Conservation (phyloP, 2,329 filamentous ascomycete species). For the Sordariomycetes sp. region DNA sequence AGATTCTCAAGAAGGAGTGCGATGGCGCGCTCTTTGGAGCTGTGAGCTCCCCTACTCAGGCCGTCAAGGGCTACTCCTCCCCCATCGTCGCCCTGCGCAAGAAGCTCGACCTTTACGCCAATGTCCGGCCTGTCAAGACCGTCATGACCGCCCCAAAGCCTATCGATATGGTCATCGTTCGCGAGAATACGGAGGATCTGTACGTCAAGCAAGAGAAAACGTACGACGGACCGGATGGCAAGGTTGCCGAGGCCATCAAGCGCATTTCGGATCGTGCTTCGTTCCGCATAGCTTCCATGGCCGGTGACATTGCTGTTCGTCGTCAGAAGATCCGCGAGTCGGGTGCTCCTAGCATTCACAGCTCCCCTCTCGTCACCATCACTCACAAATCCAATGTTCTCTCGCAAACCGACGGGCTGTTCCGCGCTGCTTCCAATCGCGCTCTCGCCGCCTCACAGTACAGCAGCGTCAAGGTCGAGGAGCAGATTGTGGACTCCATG, state of each 20-base stretch:
- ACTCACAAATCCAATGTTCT: conserved; percentile 99
- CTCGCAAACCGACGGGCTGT: conserved; percentile 91
- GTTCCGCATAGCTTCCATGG: conserved; percentile 82
- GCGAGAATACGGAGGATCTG: conserved; percentile 97
- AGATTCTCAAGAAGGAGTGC: conserved; percentile 81
- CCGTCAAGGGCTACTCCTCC: conserved; percentile 90
- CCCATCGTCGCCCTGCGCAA: conserved; percentile 97
- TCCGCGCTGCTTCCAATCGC: conserved; percentile 69
- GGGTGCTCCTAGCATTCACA: conserved; percentile 51
- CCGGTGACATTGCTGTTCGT: conserved; percentile 85
- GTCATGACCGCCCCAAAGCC: conserved; percentile 55
- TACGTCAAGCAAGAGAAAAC: conserved; percentile 97
- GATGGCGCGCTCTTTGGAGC: conserved; percentile 95
- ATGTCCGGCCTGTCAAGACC: conserved; percentile 91
- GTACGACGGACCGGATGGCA: conserved; percentile 62
- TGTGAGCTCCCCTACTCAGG: conserved; percentile 81
- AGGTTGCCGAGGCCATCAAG: conserved; percentile 96
- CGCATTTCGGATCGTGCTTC: conserved; percentile 83
- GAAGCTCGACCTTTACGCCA: conserved; percentile 89
- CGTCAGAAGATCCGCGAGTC: conserved; percentile 69
- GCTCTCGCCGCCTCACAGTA: conserved; percentile 63
- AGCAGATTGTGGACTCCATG: conserved; percentile 99
- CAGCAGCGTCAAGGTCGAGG: conserved; percentile 60
- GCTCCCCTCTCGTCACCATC: conserved; percentile 74
- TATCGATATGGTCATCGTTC: conserved; percentile 95